Evolutionary conservation across 345 rosid species (phyloP).

Genomic region (Syzygium aqueum): DNA sequence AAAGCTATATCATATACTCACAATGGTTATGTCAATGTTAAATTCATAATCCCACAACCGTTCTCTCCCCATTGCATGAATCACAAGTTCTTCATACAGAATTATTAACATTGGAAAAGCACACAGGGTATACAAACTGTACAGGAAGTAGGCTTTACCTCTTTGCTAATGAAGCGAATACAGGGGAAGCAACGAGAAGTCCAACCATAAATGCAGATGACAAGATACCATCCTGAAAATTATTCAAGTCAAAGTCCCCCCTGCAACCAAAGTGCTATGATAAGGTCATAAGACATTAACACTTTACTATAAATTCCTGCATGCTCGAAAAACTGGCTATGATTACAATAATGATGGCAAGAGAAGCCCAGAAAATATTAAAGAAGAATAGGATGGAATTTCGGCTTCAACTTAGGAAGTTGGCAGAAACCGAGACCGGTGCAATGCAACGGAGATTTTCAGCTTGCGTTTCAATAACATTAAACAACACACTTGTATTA

Average conservation of each 20-base stretch:
- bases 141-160: slow-evolving; percentile 25
- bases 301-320: neutral
- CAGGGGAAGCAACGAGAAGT: slow-evolving; percentile 83
- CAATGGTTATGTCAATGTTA: neutral
- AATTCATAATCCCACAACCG: neutral
- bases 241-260: slow-evolving; percentile 68
- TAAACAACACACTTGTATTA: neutral
- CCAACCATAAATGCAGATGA: slow-evolving; percentile 99
- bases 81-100: neutral
- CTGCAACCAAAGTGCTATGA: slow-evolving; percentile 22
- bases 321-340: neutral
- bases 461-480: neutral
- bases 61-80: neutral
- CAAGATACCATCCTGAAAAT: slow-evolving; percentile 88
- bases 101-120: neutral
- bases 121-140: neutral
- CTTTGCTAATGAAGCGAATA: slow-evolving; percentile 84
- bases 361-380: neutral
- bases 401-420: neutral
- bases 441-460: neutral
- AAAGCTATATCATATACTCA: neutral
- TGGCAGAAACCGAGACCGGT: neutral
- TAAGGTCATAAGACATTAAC: neutral
- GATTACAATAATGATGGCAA: neutral
- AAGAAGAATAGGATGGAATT: neutral